Evolutionary conservation across 179 eudicot genomes (phyloP).

Genomic region (Beta lomatogona): DNA sequence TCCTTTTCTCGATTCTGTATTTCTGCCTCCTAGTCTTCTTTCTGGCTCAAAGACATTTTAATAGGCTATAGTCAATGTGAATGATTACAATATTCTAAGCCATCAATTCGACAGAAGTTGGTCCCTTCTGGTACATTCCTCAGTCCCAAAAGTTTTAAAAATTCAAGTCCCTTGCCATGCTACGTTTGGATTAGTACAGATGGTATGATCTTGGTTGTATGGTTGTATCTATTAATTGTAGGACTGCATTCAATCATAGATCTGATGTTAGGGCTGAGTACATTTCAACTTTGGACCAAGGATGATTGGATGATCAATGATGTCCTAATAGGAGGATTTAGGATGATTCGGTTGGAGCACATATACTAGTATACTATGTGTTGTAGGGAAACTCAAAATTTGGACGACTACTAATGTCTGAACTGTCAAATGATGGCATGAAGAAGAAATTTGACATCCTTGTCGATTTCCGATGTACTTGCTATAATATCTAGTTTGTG

Average conservation of each 20-base stretch:
- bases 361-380: neutral
- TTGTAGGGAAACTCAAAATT: neutral
- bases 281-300: neutral
- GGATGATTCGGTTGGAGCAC: neutral
- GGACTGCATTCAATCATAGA: neutral
- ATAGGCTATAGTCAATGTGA: neutral
- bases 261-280: neutral
- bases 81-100: neutral
- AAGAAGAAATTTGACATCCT: neutral
- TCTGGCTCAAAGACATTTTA: neutral
- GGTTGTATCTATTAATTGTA: neutral
- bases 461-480: neutral
- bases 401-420: neutral
- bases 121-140: neutral
- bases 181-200: neutral
- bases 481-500: neutral
- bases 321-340: neutral
- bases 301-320: neutral
- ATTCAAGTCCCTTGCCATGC: neutral
- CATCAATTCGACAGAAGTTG: neutral
- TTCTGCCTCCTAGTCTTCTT: neutral
- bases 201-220: neutral
- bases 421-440: neutral
- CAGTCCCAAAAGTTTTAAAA: neutral
- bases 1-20: neutral